These are phyloP conservation scores for Geosmithia flava DNA, from an alignment of 2,329 filamentous ascomycete species.

Conservation along the genomic window DNA sequence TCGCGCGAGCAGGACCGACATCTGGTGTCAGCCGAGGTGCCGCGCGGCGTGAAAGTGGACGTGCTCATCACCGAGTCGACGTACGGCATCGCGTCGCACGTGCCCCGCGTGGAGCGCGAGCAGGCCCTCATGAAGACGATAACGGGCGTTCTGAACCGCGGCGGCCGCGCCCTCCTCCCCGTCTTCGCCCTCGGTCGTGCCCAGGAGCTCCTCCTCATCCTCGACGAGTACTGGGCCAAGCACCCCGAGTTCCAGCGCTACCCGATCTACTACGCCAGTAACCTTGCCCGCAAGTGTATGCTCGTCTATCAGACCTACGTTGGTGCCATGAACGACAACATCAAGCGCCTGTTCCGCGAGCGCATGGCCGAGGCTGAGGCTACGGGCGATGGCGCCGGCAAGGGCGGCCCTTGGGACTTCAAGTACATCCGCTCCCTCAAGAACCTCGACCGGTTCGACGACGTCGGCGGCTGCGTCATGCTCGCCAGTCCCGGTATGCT, in stretches of 20 bases:
- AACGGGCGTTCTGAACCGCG: conserved; percentile 79
- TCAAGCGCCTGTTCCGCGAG: conserved; percentile 88
- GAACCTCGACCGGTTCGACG: conserved; percentile 89
- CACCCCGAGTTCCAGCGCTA: conserved; percentile 80
- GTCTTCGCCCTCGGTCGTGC: conserved; percentile 91
- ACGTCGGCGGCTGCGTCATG: conserved; percentile 93
- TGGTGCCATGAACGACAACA: conserved; percentile 98
- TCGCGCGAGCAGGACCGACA: conserved; percentile 92
- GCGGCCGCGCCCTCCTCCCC: conserved; percentile 84
- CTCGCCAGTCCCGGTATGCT: conserved; percentile 96
- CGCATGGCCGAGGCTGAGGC: conserved; percentile 85
- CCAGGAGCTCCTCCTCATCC: conserved; percentile 84
- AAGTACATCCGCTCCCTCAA: conserved; percentile 86
- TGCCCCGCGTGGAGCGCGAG: conserved; percentile 82
- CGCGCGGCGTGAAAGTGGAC: conserved; percentile 80
- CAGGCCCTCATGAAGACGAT: conserved; percentile 92
- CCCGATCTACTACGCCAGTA: conserved; percentile 96
- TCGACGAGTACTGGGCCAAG: conserved; percentile 94
- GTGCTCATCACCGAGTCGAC: conserved; percentile 96
- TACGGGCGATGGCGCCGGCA: conserved; percentile 58
- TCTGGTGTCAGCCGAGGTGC: conserved; percentile 86
- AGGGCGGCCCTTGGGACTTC: conserved; percentile 92
- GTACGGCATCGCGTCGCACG: conserved; percentile 89
- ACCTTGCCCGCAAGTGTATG: conserved; percentile 94
- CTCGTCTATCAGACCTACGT: conserved; percentile 97